Base-by-base conservation (phyloP, 164 flowering plant species). In the Magnolia changhungtana region DNA sequence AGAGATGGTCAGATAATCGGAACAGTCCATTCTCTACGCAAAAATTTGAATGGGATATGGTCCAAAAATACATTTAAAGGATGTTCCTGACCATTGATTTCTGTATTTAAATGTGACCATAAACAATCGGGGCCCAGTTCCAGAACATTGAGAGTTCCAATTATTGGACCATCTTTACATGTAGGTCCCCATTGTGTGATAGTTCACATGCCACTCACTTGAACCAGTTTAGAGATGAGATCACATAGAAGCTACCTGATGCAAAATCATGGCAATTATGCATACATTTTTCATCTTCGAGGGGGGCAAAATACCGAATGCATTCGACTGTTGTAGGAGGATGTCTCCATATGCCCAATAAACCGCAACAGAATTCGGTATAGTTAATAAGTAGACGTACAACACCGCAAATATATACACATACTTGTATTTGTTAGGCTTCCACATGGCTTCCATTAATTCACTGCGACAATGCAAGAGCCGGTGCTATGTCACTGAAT, bases 401-500 rank as follows among this genome's bases (percentile, higher is more conserved):
- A 75, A 21, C 14, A 68, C 72, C 5, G 77, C 77, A 19, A 8
- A 55, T 4, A 51, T 16, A 27, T 75, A 75, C 24, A 51, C 72
- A 68, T 51, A 75, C 51, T 75, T 75, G 72, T 67, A 75, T 20
- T 75, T 75, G 31, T 75, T 50, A 55, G 77, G 77, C 45, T 51
- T 75, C 77, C 77, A 75, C 77, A 75, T 75, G 0, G 77, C 77
- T 20, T 75, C 72, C 77, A 75, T 75, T 11, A 75, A 51, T 68
- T 75, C 77, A 8, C 77, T 75, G 72, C 13, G 11, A 72, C 29
- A 59, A 50, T 19, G 58, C 45, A 58, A 27, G 24, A 23, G 23
- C 61, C 19, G 45, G 45, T 37, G 7, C 45, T 37, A 8, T 21
- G 67, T 63, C 67, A 64, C 24, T 64, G 67, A 64, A 37, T 2